Conservation (phyloP, 2,329 filamentous ascomycete species). For the Epicoccum sorghinum region DNA sequence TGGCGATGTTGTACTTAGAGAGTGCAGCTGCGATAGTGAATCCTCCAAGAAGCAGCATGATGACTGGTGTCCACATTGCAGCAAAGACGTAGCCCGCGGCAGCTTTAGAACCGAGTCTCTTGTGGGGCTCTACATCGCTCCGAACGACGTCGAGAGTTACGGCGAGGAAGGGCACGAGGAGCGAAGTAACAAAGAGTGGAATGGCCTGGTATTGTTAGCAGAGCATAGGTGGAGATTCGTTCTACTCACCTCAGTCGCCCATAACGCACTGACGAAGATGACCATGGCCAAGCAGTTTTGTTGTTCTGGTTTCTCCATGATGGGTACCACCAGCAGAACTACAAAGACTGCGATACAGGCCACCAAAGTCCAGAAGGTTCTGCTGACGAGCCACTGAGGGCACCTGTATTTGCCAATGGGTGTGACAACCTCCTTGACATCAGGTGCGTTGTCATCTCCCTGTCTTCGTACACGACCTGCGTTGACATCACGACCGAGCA, state of each 20-base stretch:
- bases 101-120: constrained; percentile 76
- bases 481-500: constrained; percentile 77
- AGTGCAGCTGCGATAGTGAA: constrained; percentile 95
- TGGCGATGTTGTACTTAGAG: constrained; percentile 97
- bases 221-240: background rate
- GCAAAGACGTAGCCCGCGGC: constrained; percentile 87
- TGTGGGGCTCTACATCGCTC: constrained; percentile 71
- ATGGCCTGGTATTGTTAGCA: constrained; percentile 70
- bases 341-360: constrained; percentile 75
- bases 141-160: constrained; percentile 86
- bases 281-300: constrained; percentile 96
- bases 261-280: constrained; percentile 89
- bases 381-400: constrained; percentile 83
- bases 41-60: constrained; percentile 94
- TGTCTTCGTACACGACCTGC: constrained; percentile 74
- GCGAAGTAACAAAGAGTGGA: constrained; percentile 92
- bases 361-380: constrained; percentile 78
- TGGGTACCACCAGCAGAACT: constrained; percentile 74
- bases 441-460: constrained; percentile 75
- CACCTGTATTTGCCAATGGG: constrained; percentile 78
- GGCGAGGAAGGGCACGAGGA: constrained; percentile 91
- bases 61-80: constrained; percentile 99
- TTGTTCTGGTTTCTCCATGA: constrained; percentile 86
- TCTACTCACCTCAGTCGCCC: constrained; percentile 84
- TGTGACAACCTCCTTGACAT: constrained; percentile 74